Conservation (phyloP, 2,329 filamentous ascomycete species). For the Colletotrichum gloeosporioides region DNA sequence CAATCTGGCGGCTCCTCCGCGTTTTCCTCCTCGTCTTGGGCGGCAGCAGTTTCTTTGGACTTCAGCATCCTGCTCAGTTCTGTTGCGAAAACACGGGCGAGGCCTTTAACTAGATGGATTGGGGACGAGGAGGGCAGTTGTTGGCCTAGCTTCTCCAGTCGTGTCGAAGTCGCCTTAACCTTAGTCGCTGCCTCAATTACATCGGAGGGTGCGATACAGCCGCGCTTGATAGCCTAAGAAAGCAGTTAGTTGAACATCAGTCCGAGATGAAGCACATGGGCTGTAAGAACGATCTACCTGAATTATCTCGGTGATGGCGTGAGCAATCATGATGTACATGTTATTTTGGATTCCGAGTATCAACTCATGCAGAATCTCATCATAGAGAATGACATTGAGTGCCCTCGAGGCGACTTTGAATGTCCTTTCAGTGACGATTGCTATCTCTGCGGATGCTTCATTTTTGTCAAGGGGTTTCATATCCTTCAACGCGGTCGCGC, state of each 20-base stretch:
- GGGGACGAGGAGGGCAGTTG: background rate
- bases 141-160: background rate
- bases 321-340: conserved; percentile 29
- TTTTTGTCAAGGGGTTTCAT: conserved; percentile 20
- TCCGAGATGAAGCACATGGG: too few relatives aligned
- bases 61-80: background rate
- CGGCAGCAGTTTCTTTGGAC: background rate
- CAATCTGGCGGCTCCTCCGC: background rate
- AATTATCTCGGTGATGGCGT: conserved; percentile 28
- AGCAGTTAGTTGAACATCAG: background rate
- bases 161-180: background rate
- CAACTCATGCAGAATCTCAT: conserved; percentile 20
- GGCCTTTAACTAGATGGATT: background rate
- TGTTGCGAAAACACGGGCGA: background rate
- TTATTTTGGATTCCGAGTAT: conserved; percentile 29
- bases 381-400: background rate
- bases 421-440: background rate
- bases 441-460: background rate
- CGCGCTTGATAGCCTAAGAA: background rate
- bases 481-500: conserved; percentile 26
- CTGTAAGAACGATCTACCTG: background rate
- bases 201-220: background rate
- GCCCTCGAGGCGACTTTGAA: background rate
- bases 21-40: background rate
- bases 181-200: background rate